Conservation (phyloP, 495 filamentous ascomycete species). For the Aspergillus bertholletiae region DNA sequence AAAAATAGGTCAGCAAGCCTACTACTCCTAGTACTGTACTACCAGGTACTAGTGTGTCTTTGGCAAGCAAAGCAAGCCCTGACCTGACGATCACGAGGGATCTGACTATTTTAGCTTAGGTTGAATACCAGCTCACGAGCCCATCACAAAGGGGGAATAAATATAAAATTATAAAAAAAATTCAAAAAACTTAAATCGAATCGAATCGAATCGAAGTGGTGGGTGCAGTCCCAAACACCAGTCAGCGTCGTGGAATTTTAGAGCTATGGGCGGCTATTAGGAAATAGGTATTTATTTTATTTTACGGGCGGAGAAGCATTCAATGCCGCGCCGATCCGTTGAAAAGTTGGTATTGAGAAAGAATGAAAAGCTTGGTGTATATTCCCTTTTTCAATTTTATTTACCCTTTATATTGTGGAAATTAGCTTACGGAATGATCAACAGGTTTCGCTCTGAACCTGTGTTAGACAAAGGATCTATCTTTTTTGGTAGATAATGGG, state of each 20-base stretch:
- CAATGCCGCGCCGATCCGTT: conserved; percentile 23
- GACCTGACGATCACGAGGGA: conserved; percentile 18
- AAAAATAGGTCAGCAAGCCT: too few species aligned
- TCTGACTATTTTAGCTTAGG: not conserved
- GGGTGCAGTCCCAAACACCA: not conserved
- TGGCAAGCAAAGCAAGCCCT: too few species aligned
- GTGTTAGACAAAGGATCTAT: too few species aligned
- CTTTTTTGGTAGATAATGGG: not conserved
- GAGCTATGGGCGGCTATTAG: conserved; percentile 36
- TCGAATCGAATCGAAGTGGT: conserved; percentile 3
- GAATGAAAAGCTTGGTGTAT: conserved; percentile 1
- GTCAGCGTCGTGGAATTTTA: conserved; percentile 20
- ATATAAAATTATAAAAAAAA: not conserved
- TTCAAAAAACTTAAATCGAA: not conserved
- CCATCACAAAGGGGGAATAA: too few species aligned
- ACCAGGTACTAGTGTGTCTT: too few species aligned
- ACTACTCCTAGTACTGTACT: too few species aligned
- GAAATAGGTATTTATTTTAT: too few species aligned
- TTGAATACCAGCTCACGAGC: too few species aligned
- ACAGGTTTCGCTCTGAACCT: too few species aligned
- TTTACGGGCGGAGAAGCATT: conserved; percentile 13
- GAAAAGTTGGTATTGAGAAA: conserved; percentile 9
- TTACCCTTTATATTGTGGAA: not conserved
- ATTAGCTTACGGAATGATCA: too few species aligned
- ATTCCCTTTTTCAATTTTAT: not conserved